Base-by-base conservation (phyloP, 2,329 filamentous ascomycete species). In the Arachnomyces sp. region DNA sequence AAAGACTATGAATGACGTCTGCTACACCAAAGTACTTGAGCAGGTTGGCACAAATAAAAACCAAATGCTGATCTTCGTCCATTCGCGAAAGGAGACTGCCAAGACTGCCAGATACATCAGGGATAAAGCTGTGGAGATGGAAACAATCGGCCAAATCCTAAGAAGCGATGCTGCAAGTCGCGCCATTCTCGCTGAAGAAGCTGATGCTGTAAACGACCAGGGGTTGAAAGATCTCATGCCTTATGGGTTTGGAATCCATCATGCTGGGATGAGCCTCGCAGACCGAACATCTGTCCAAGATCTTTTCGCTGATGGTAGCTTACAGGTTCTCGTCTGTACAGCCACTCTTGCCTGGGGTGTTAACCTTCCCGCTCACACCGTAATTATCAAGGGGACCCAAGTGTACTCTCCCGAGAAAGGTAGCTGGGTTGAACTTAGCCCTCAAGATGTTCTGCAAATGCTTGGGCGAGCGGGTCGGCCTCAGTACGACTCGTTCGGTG, bases 301-400 rank as follows among this genome's bases (percentile, higher is more conserved):
- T 58, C 76, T 98, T 15, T 98, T 98, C 55, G 79, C 84, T 33
- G 84, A 89, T 58, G 90, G 90, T 46, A 81, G 84, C 25, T 86
- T 98, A 29, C 89, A 95, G 60, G 92, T 98, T 2, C 79, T 98
- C 37, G 90, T 96, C 28, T 96, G 88, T 65, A 98, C 92, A 30
- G 90, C 93, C 30, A 98, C 92, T n/a, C 72, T 98, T 39, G 92
- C 92, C 16, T 98, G 92, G 92, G 92, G 92, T 78, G 92, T 98
- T 58, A 98, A 98, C 64, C 68, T 98, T 57, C 92, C 92, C 3
- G 92, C 92, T 2, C 92, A 98, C 58, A 96, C 92, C 1, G 92
- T 98, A 56, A 90, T 98, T 58, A 98, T 98, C 71, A 98, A 98
- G 66, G 92, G 92, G 40, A 98, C 92, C 1, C 88, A 94, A 57